phyloP scores from a whole-genome alignment of 805 yeast genomes.

The Wickerhamiella allomyrinae region DNA sequence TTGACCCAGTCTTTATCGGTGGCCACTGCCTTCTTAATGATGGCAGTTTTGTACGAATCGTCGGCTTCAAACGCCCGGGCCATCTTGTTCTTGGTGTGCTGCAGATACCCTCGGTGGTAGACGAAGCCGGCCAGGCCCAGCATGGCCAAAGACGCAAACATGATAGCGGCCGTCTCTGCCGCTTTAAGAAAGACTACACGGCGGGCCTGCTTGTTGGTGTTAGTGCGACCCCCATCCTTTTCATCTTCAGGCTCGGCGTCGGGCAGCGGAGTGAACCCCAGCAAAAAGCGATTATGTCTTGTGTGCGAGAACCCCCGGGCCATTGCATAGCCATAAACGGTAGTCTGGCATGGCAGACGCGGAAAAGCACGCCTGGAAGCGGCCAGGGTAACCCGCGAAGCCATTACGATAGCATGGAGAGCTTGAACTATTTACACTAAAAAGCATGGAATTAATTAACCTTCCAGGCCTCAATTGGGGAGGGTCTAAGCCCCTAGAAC shows the following conservation, averaged over 20 bases:
- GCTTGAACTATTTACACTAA: too few species aligned
- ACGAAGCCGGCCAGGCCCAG: slow-evolving; percentile 59
- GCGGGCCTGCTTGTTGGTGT: slow-evolving; percentile 3
- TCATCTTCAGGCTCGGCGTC: background rate
- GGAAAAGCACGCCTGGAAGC: too few species aligned
- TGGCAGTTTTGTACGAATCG: slow-evolving; percentile 44
- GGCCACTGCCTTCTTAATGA: slow-evolving; percentile 27
- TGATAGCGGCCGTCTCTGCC: slow-evolving; percentile 53
- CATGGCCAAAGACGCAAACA: slow-evolving; percentile 52
- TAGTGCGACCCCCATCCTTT: background rate
- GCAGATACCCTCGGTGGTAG: slow-evolving; percentile 49
- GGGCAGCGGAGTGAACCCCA: background rate
- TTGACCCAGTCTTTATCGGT: slow-evolving; percentile 43
- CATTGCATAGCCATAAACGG: too few species aligned
- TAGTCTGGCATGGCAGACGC: too few species aligned
- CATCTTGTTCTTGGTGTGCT: slow-evolving; percentile 50
- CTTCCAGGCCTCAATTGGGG: too few species aligned
- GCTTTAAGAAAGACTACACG: slow-evolving; percentile 12
- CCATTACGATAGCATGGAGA: too few species aligned
- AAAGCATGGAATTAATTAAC: too few species aligned
- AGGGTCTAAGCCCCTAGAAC: too few species aligned
- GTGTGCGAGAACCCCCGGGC: background rate
- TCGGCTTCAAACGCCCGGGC: slow-evolving; percentile 57
- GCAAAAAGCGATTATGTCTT: background rate
- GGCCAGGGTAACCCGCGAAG: too few species aligned